These are phyloP conservation scores for Besnoitia besnoiti DNA, from an alignment of 169 alveolate species.

Conservation along the genomic window DNA sequence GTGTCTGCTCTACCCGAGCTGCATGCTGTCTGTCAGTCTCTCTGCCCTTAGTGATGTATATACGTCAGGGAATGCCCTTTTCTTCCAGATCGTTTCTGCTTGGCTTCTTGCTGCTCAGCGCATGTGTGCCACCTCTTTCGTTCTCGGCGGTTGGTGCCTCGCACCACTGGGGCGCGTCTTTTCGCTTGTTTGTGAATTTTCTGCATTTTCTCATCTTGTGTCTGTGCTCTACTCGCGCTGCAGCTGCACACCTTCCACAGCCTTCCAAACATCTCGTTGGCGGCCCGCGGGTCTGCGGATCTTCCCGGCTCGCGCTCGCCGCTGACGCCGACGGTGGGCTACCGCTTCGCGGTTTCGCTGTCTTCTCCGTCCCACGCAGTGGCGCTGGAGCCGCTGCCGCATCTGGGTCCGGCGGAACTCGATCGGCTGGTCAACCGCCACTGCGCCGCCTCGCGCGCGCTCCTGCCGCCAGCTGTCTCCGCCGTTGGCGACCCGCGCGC, in stretches of 20 bases:
- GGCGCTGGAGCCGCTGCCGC: not conserved
- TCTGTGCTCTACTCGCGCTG: not conserved
- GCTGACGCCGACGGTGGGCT: not conserved
- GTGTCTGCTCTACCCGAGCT: too few relatives aligned
- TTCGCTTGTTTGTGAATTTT: not conserved
- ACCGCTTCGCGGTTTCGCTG: slow-evolving; percentile 12
- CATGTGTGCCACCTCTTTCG: too few relatives aligned
- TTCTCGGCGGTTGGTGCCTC: too few relatives aligned
- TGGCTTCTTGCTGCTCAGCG: too few relatives aligned
- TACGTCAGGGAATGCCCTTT: too few relatives aligned
- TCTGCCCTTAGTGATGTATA: too few relatives aligned
- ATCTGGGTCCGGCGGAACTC: slow-evolving; percentile 1
- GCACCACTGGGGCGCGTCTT: too few relatives aligned
- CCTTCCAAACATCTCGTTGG: not conserved
- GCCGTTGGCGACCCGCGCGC: not conserved
- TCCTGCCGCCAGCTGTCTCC: not conserved
- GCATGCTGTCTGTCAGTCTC: too few relatives aligned
- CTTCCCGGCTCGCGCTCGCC: not conserved
- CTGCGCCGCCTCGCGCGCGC: not conserved
- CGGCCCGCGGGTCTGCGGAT: not conserved
- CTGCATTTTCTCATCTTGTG: not conserved
- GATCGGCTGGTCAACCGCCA: slow-evolving; percentile 26
- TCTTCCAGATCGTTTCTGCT: too few relatives aligned
- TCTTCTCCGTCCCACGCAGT: not conserved
- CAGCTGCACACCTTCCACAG: slow-evolving; percentile 29